phyloP scores from a whole-genome alignment of 805 yeast genomes.

The Tanozyma kutaoensis region DNA sequence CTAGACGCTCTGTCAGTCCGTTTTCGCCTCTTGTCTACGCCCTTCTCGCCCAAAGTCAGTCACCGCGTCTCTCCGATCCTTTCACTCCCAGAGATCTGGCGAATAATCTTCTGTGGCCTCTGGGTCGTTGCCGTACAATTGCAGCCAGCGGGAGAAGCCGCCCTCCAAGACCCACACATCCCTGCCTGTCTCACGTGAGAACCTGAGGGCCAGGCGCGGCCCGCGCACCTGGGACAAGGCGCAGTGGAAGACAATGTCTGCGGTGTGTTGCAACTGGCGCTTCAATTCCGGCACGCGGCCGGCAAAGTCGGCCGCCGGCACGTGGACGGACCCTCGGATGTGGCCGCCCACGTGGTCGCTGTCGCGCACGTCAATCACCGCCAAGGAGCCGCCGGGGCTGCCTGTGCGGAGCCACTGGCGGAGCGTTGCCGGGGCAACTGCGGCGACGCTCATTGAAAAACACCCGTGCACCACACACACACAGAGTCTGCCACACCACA shows the following conservation, averaged over 20 bases:
- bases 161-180: constrained; percentile 67
- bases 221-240: constrained; percentile 87
- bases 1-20: too few relatives aligned
- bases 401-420: constrained; percentile 32
- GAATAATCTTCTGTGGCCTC: constrained; percentile 41
- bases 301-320: constrained; percentile 36
- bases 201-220: constrained; percentile 66
- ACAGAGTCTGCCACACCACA: too few relatives aligned
- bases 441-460: too few relatives aligned
- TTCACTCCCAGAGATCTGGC: constrained; percentile 24
- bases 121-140: constrained; percentile 52
- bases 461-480: too few relatives aligned
- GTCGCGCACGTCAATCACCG: constrained; percentile 78
- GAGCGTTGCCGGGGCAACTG: constrained; percentile 31
- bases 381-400: constrained; percentile 26
- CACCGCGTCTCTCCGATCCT: too few relatives aligned
- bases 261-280: constrained; percentile 17
- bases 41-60: too few relatives aligned
- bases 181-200: constrained; percentile 32
- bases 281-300: constrained; percentile 24
- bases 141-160: constrained; percentile 82
- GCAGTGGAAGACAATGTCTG: constrained; percentile 77
- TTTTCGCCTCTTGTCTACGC: too few relatives aligned
- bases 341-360: constrained; percentile 74
- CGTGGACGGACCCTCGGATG: constrained; percentile 39